These are phyloP conservation scores for Spizellomyces punctatus DNA, from an alignment of 192 early-diverging fungal species.

Conservation along the genomic window DNA sequence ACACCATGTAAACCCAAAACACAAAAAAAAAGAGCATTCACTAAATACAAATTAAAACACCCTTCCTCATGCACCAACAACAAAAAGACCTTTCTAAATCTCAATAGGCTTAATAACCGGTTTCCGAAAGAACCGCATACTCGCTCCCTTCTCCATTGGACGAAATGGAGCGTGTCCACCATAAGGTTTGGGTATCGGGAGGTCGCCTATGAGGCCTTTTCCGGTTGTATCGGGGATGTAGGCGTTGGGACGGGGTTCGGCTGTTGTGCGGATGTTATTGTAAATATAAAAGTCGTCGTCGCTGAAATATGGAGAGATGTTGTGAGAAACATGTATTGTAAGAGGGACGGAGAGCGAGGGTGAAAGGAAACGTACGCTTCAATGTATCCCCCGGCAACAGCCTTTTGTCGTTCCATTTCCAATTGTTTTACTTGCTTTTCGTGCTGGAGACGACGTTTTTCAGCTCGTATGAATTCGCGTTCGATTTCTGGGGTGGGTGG, in stretches of 20 bases:
- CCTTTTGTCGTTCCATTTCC: slow-evolving; percentile 26
- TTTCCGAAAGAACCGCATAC: slow-evolving; percentile 58
- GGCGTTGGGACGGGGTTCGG: slow-evolving; percentile 62
- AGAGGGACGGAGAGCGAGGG: slow-evolving; percentile 13
- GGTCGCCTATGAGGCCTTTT: slow-evolving; percentile 37
- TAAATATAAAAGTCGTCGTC: slow-evolving; percentile 57
- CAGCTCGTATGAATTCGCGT: slow-evolving; percentile 48
- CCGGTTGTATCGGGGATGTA: slow-evolving; percentile 51
- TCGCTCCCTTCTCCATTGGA: slow-evolving; percentile 50
- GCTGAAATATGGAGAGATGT: slow-evolving; percentile 23
- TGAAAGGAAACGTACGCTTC: slow-evolving; percentile 46
- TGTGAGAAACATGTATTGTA: not conserved
- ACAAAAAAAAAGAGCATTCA: too few relatives aligned
- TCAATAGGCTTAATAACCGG: slow-evolving; percentile 51
- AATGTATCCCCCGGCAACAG: slow-evolving; percentile 39
- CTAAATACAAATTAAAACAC: too few relatives aligned
- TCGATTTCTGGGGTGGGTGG: slow-evolving; percentile 51
- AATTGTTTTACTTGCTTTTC: slow-evolving; percentile 38
- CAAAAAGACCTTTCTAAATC: slow-evolving; percentile 42
- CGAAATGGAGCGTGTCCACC: slow-evolving; percentile 60
- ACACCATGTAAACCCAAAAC: too few relatives aligned
- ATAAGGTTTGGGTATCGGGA: slow-evolving; percentile 66
- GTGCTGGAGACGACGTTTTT: slow-evolving; percentile 29
- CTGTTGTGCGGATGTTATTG: slow-evolving; percentile 49
- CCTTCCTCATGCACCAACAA: too few relatives aligned